phyloP scores from a whole-genome alignment of 2,329 filamentous ascomycete genomes.

The Calonectria leucothoes region DNA sequence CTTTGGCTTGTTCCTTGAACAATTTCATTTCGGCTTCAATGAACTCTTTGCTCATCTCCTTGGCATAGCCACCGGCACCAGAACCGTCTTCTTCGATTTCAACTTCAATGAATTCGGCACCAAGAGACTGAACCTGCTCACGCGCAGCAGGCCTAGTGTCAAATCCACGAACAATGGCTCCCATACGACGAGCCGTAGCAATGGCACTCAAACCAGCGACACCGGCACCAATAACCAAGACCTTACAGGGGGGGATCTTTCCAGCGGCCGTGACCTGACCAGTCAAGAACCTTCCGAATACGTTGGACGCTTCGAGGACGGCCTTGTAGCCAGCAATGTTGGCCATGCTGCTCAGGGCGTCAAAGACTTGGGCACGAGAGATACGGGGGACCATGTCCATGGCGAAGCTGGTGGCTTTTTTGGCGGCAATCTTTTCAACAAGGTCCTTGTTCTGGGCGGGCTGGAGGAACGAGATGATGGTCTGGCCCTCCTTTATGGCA shows the following conservation, averaged over 20 bases:
- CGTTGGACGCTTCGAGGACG: slow-evolving; percentile 88
- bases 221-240: slow-evolving; percentile 89
- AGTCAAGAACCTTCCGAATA: slow-evolving; percentile 88
- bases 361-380: slow-evolving; percentile 88
- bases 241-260: slow-evolving; percentile 90
- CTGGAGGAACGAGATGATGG: slow-evolving; percentile 85
- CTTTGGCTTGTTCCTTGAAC: slow-evolving; percentile 86
- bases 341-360: slow-evolving; percentile 91
- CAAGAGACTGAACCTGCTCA: slow-evolving; percentile 90
- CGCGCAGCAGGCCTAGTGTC: slow-evolving; percentile 90
- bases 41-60: slow-evolving; percentile 95
- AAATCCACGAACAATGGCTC: slow-evolving; percentile 90
- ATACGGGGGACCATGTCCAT: slow-evolving; percentile 96
- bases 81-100: slow-evolving; percentile 86
- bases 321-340: slow-evolving; percentile 96
- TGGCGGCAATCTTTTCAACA: slow-evolving; percentile 77
- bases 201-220: slow-evolving; percentile 92
- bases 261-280: slow-evolving; percentile 92
- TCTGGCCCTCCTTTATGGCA: slow-evolving; percentile 75
- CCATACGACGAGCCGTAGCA: slow-evolving; percentile 85
- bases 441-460: slow-evolving; percentile 82
- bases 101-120: slow-evolving; percentile 91
- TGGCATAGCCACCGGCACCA: slow-evolving; percentile 88
- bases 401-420: slow-evolving; percentile 81
- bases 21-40: slow-evolving; percentile 94